A percentile compares a stretch with the other conserved stretches of the same genome.
These are phyloP conservation scores for Mucor saturninus DNA, from an alignment of 371 early-diverging fungal species.

Conservation along the genomic window DNA sequence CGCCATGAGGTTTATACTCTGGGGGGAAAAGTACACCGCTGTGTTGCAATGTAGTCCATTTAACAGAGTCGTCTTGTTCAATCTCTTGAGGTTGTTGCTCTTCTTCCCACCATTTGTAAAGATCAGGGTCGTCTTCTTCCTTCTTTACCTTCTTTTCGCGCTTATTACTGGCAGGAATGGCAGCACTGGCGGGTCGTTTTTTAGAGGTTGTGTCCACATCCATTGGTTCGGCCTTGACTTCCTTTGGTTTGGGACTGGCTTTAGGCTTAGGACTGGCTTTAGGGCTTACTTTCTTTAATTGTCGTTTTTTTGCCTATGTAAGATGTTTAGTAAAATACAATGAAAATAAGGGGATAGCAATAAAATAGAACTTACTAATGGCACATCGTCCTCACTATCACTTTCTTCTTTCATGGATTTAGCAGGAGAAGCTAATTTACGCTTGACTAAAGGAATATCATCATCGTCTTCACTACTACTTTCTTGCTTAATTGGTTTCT, in stretches of 20 bases:
- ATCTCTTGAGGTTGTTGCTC: conserved; percentile 45
- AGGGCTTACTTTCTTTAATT: conserved; percentile 6
- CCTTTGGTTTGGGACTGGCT: too few species aligned
- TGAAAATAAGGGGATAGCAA: conserved; percentile 6
- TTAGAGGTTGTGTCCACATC: conserved; percentile 25
- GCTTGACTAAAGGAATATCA: conserved; percentile 20
- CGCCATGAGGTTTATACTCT: conserved; percentile 88
- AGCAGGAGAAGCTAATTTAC: neutral
- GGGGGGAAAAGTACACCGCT: conserved; percentile 94
- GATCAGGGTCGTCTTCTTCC: conserved; percentile 38
- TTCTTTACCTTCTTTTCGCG: conserved; percentile 30
- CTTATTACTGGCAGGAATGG: conserved; percentile 16
- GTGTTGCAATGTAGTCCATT: conserved; percentile 91
- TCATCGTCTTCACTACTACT: conserved; percentile 10
- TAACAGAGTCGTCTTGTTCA: conserved; percentile 57
- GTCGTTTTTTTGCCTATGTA: conserved; percentile 19
- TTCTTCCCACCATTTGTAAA: conserved; percentile 55
- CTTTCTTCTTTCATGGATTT: conserved; percentile 2
- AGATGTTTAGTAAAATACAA: neutral
- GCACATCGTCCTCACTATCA: conserved; percentile 29
- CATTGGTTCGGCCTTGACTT: conserved; percentile 29
- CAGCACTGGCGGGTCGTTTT: conserved; percentile 18
- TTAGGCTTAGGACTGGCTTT: too few species aligned
- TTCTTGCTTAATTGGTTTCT: conserved; percentile 1
- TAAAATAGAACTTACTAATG: conserved; percentile 24